Evolutionary conservation across 2,329 filamentous ascomycete species (phyloP).

Genomic region (Colletotrichum sp.): DNA sequence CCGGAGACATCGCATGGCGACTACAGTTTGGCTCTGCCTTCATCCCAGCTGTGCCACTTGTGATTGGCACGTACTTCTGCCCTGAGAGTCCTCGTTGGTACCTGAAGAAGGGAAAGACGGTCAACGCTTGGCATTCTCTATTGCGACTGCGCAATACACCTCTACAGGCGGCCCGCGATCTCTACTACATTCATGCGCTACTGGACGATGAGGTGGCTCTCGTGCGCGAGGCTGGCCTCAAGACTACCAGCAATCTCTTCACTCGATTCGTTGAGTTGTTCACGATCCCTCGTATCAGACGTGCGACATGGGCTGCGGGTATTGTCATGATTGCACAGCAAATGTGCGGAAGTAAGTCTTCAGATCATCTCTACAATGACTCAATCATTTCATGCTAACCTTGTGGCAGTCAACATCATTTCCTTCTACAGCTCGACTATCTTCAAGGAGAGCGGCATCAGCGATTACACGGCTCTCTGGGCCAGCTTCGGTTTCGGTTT

Average conservation of each 20-base stretch:
- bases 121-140: slow-evolving; percentile 61
- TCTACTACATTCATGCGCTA: slow-evolving; percentile 61
- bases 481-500: slow-evolving; percentile 53
- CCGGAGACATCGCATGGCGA: slow-evolving; percentile 58
- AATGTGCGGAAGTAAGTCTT: slow-evolving; percentile 55
- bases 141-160: slow-evolving; percentile 60
- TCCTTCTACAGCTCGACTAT: slow-evolving; percentile 54
- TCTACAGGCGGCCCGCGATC: slow-evolving; percentile 65
- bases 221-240: slow-evolving; percentile 31
- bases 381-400: neutral
- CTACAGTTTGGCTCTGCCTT: slow-evolving; percentile 70
- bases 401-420: slow-evolving; percentile 47
- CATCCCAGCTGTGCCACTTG: slow-evolving; percentile 59
- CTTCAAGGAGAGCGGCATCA: slow-evolving; percentile 47
- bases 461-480: slow-evolving; percentile 40
- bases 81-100: slow-evolving; percentile 72
- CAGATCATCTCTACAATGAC: neutral
- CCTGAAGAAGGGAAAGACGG: slow-evolving; percentile 64
- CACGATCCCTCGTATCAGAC: slow-evolving; percentile 60
- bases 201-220: slow-evolving; percentile 35
- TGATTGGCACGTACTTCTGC: slow-evolving; percentile 62
- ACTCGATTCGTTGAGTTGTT: slow-evolving; percentile 62
- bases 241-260: slow-evolving; percentile 47
- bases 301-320: slow-evolving; percentile 70
- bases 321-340: slow-evolving; percentile 73